These are phyloP conservation scores for Penicillium sp. DNA, from an alignment of 2,329 filamentous ascomycete species.

Conservation along the genomic window DNA sequence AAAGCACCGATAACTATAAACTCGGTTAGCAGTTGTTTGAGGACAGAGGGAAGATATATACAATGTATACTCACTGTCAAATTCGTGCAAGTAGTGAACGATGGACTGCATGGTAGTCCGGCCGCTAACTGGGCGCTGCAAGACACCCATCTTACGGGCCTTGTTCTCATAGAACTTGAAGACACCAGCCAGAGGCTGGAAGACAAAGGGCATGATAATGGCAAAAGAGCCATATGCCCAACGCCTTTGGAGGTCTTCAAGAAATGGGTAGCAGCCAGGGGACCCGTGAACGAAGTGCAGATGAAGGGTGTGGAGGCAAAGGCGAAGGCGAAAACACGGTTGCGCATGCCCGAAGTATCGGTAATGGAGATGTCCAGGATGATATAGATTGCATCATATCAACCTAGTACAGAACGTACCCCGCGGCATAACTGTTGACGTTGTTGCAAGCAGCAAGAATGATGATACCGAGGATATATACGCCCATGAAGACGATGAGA, in stretches of 20 bases:
- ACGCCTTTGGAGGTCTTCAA: constrained; percentile 49
- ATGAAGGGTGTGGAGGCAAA: constrained; percentile 58
- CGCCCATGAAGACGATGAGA: too few relatives aligned
- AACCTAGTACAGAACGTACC: constrained; percentile 49
- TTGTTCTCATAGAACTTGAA: constrained; percentile 55
- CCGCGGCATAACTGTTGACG: too few relatives aligned
- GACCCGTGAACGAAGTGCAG: constrained; percentile 56
- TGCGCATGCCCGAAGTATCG: constrained; percentile 57
- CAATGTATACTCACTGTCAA: constrained; percentile 53
- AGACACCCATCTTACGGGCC: constrained; percentile 53
- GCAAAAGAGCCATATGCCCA: constrained; percentile 61
- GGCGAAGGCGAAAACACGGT: constrained; percentile 57
- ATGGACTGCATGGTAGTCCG: constrained; percentile 48
- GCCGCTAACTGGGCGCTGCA: constrained; percentile 40
- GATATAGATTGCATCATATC: constrained; percentile 52
- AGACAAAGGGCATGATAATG: constrained; percentile 55
- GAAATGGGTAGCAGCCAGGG: constrained; percentile 47
- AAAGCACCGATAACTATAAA: constrained; percentile 56
- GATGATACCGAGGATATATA: too few relatives aligned
- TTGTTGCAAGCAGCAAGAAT: too few relatives aligned
- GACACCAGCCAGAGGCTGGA: constrained; percentile 52
- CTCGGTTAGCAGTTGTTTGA: constrained; percentile 39
- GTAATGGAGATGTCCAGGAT: constrained; percentile 57
- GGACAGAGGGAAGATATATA: constrained; percentile 47
- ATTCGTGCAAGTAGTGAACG: constrained; percentile 55